Conservation (phyloP, 2,329 filamentous ascomycete genomes). For the Alternaria rosae region DNA sequence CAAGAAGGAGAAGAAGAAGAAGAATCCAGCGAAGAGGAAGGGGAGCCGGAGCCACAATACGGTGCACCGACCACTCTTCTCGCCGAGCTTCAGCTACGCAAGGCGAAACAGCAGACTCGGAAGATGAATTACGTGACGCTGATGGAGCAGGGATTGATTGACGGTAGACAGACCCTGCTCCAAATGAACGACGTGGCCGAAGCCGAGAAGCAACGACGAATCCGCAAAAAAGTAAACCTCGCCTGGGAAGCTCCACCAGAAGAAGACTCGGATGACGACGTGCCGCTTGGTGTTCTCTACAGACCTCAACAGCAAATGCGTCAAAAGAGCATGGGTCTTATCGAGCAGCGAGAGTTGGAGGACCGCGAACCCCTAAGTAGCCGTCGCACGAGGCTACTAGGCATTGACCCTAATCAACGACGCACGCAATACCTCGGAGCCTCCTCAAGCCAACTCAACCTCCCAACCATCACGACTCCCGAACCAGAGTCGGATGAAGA, state of each 20-base stretch:
- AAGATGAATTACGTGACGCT: constrained; percentile 71
- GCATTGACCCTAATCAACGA: constrained; percentile 53
- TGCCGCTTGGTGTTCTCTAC: constrained; percentile 84
- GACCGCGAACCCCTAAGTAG: constrained; percentile 89
- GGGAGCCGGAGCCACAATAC: constrained; percentile 57
- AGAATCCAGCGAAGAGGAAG: constrained; percentile 53
- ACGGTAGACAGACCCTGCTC: constrained; percentile 78
- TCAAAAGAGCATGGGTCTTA: constrained; percentile 73
- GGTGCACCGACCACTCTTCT: constrained; percentile 88
- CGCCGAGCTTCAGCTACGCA: constrained; percentile 89
- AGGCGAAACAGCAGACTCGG: constrained; percentile 83
- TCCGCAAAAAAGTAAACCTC: constrained; percentile 78
- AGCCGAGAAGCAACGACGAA: constrained; percentile 77
- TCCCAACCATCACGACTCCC: constrained; percentile 39
- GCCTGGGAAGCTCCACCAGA: constrained; percentile 81
- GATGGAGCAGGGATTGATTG: constrained; percentile 73
- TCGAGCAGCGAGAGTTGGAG: constrained; percentile 84
- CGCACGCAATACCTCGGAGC: constrained; percentile 22
- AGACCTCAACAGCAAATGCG: constrained; percentile 55
- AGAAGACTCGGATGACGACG: constrained; percentile 72
- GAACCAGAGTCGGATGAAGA: constrained; percentile 44
- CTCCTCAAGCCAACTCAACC: constrained; percentile 34
- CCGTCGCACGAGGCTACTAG: constrained; percentile 77
- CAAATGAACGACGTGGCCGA: constrained; percentile 91
- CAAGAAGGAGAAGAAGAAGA: constrained; percentile 54